Percentiles rank a stretch among this genome's conserved stretches.
Conservation (phyloP, 106 monocot species). For the Dendrobium chrysotoxum region DNA sequence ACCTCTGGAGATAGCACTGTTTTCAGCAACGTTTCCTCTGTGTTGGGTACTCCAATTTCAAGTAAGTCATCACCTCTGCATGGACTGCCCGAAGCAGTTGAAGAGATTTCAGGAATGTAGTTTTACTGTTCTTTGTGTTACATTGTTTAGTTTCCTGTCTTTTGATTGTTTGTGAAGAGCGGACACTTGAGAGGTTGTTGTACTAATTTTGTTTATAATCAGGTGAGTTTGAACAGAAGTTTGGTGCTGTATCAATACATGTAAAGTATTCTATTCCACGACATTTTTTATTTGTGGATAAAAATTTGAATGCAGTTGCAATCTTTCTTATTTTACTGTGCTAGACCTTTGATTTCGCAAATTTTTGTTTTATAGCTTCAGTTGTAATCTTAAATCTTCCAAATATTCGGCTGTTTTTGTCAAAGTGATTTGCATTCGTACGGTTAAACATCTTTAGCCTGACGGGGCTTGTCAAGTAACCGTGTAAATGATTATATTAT, state of each 20-base stretch:
- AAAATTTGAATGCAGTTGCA: no score
- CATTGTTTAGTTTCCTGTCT: neutral
- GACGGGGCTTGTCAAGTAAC: no score
- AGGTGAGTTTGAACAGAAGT: neutral
- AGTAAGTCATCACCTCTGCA: slow-evolving; percentile 14
- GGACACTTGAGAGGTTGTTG: neutral
- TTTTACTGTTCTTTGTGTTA: neutral
- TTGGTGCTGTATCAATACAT: neutral
- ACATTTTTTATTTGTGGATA: neutral
- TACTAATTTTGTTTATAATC: neutral
- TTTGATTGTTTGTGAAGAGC: neutral
- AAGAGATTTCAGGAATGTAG: neutral
- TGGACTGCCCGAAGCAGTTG: slow-evolving; percentile 12
- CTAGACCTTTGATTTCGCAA: no score
- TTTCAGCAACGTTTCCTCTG: slow-evolving; percentile 12
- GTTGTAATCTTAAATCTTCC: no score
- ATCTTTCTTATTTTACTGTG: no score
- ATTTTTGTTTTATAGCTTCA: no score
- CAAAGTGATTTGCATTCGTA: no score
- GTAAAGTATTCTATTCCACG: neutral
- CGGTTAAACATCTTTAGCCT: no score
- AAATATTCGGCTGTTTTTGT: no score
- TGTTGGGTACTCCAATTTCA: slow-evolving; percentile 2
- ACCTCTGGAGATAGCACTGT: slow-evolving; percentile 10
- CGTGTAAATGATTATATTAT: no score